Percentiles rank a stretch among this genome's conserved stretches.
These are phyloP conservation scores for Dictyostelium purpureum DNA, from an alignment of 78 protist genomes.

Conservation along the genomic window DNA sequence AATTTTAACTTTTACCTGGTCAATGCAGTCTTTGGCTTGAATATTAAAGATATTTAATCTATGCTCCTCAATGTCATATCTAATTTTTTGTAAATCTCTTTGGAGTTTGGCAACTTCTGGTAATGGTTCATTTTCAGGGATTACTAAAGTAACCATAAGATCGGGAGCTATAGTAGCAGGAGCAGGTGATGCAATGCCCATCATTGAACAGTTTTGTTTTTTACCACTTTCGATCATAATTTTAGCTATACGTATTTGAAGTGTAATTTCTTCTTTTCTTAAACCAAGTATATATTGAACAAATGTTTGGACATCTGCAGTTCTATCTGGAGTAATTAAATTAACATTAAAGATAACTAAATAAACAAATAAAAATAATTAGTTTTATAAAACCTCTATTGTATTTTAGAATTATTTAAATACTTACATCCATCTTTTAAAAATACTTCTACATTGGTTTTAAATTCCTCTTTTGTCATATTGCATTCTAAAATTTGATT, in stretches of 20 bases:
- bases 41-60: conserved; percentile 1
- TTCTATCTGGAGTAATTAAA: conserved; percentile 1
- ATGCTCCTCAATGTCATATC: not conserved
- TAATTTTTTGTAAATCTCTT: not conserved
- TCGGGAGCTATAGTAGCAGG: not conserved
- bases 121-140: not conserved
- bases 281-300: conserved; percentile 2
- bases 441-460: not conserved
- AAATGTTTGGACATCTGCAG: not conserved
- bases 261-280: not conserved
- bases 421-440: conserved; percentile 20
- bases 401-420: not conserved
- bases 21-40: not conserved
- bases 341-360: conserved; percentile 1
- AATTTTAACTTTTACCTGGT: no score
- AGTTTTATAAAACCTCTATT: not conserved
- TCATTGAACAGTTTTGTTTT: not conserved
- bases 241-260: conserved; percentile 7
- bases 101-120: not conserved
- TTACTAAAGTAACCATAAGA: not conserved
- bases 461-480: conserved; percentile 4
- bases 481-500: conserved; percentile 10
- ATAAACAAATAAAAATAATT: not conserved
- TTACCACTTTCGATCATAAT: not conserved
- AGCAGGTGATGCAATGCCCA: not conserved